Evolutionary conservation across 2,329 filamentous ascomycete genomes (phyloP).

Genomic region (Thelonectria blattea): DNA sequence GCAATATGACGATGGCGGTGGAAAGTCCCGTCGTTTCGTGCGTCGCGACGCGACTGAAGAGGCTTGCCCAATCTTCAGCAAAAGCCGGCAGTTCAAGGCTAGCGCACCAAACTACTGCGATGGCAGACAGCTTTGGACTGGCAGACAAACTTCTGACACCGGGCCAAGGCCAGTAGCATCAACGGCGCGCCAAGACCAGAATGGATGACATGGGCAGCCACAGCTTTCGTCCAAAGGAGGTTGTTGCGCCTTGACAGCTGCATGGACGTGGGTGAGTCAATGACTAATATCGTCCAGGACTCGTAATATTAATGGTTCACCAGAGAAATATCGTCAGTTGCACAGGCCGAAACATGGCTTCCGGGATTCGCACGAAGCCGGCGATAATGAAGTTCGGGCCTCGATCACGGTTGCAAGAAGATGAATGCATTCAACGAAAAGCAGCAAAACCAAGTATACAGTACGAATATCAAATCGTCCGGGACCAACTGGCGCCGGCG

Average conservation of each 20-base stretch:
- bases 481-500: not conserved
- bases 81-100: slow-evolving; percentile 18
- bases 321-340: slow-evolving; percentile 8
- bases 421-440: not conserved
- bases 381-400: not conserved
- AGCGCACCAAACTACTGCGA: slow-evolving; percentile 17
- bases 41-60: not conserved
- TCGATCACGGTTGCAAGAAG: not conserved
- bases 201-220: slow-evolving; percentile 4
- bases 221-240: not conserved
- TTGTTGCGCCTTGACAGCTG: not conserved
- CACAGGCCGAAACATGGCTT: slow-evolving; percentile 3
- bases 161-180: slow-evolving; percentile 8
- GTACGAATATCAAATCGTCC: too few species aligned
- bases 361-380: not conserved
- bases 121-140: slow-evolving; percentile 12
- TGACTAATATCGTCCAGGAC: not conserved
- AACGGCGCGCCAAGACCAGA: slow-evolving; percentile 14
- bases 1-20: not conserved
- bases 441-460: not conserved
- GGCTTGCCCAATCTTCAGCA: not conserved
- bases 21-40: not conserved
- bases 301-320: slow-evolving; percentile 8
- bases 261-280: slow-evolving; percentile 5
- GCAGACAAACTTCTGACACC: slow-evolving; percentile 12